A percentile compares a stretch with the other conserved stretches of the same genome.
Evolutionary conservation across 83 land plant species (phyloP).

Genomic region (Diphasiastrum complanatum): DNA sequence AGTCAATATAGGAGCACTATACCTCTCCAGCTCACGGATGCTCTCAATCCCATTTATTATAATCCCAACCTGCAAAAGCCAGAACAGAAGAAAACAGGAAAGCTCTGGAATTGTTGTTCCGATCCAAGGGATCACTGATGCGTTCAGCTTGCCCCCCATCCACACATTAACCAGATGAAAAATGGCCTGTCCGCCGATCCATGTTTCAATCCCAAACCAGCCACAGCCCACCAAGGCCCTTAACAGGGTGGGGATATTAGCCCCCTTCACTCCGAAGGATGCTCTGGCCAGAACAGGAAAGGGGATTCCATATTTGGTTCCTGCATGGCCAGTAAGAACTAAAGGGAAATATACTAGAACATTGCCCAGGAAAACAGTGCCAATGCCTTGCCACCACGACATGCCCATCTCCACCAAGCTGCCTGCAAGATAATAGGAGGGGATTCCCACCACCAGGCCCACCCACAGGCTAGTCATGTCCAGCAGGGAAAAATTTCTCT

Average conservation of each 20-base stretch:
- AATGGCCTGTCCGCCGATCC: conserved; percentile 91
- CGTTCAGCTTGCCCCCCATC: conserved; percentile 7
- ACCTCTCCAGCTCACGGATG: conserved; percentile 26
- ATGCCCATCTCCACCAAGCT: conserved; percentile 85
- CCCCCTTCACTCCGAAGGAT: conserved; percentile 71
- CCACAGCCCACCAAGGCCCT: conserved; percentile 87
- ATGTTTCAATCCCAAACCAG: conserved; percentile 93
- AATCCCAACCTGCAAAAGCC: conserved; percentile 52
- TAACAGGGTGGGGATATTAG: conserved; percentile 68
- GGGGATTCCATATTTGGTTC: conserved; percentile 72
- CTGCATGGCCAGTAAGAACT: conserved; percentile 64
- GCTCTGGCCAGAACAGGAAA: conserved; percentile 78
- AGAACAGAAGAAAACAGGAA: conserved; percentile 64
- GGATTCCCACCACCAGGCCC: conserved; percentile 87
- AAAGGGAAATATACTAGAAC: conserved; percentile 46
- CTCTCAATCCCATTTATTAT: conserved; percentile 37
- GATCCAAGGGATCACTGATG: conserved; percentile 37
- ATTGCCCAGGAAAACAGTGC: conserved; percentile 70
- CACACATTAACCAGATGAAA: conserved; percentile 47
- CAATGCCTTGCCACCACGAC: conserved; percentile 94
- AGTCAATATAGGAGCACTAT: conserved; percentile 37
- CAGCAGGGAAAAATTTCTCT: conserved; percentile 42
- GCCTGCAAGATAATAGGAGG: conserved; percentile 83
- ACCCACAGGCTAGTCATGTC: conserved; percentile 85
- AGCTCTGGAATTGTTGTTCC: conserved; percentile 63